Evolutionary conservation across 345 rosid genomes (phyloP).

Genomic region (Eutrema heterophyllum): DNA sequence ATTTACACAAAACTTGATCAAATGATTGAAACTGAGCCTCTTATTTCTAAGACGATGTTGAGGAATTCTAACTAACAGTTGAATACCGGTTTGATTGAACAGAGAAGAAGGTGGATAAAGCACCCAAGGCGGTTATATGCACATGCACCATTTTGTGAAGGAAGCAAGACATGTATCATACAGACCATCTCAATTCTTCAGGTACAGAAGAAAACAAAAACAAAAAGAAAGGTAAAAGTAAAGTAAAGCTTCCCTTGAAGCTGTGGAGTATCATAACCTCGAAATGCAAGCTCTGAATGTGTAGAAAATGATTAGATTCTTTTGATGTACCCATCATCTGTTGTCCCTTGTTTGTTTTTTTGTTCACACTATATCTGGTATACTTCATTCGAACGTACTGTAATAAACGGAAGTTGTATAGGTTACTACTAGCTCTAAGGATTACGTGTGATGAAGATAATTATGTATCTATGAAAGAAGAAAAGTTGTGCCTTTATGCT

Average conservation of each 20-base stretch:
- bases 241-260: constrained; percentile 22
- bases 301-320: constrained; percentile 28
- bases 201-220: constrained; percentile 36
- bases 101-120: constrained; percentile 79
- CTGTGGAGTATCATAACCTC: constrained; percentile 22
- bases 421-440: constrained; percentile 1
- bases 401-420: constrained; percentile 22
- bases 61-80: not conserved
- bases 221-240: constrained; percentile 1
- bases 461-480: constrained; percentile 1
- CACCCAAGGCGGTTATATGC: constrained; percentile 71
- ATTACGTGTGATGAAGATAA: constrained; percentile 15
- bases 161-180: constrained; percentile 20
- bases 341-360: constrained; percentile 15
- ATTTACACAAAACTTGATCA: not conserved
- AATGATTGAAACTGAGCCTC: not conserved
- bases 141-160: constrained; percentile 79
- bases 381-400: constrained; percentile 8
- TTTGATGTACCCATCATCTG: constrained; percentile 15
- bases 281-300: constrained; percentile 18
- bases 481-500: not conserved
- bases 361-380: not conserved
- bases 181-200: constrained; percentile 31
- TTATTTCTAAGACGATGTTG: not conserved
- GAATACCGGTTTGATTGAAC: constrained; percentile 31